Conservation (phyloP, 257 asterid species). For the Paulownia fortunei region DNA sequence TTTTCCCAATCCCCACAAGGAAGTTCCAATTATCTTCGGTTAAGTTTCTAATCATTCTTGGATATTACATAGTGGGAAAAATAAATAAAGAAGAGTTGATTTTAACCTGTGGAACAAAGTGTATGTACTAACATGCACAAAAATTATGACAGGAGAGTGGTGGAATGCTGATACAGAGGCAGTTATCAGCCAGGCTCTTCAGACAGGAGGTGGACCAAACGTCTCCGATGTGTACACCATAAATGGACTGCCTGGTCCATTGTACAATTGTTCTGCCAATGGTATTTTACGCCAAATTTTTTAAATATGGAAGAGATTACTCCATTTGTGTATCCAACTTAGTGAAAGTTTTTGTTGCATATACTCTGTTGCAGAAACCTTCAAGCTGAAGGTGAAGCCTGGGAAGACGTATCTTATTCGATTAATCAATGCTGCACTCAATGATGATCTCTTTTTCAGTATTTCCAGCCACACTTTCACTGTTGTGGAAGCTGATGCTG, state of each 20-base stretch:
- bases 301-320: not conserved
- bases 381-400: conserved; percentile 61
- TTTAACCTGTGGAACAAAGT: not conserved
- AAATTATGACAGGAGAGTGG: conserved; percentile 62
- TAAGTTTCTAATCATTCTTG: not conserved
- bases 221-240: conserved; percentile 72
- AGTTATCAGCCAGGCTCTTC: conserved; percentile 57
- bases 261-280: conserved; percentile 62
- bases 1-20: conserved; percentile 60
- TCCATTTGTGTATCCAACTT: not conserved
- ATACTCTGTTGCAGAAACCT: conserved; percentile 48
- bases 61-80: not conserved
- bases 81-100: not conserved
- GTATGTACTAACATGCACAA: not conserved
- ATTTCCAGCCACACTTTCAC: conserved; percentile 62
- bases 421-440: conserved; percentile 78
- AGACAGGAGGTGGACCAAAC: conserved; percentile 68
- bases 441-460: conserved; percentile 71
- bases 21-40: conserved; percentile 70
- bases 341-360: not conserved
- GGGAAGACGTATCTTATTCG: conserved; percentile 73
- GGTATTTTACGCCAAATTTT: conserved; percentile 33
- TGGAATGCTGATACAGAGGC: conserved; percentile 65
- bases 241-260: no score
- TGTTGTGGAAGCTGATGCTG: conserved; percentile 65